Evolutionary conservation across 2,329 filamentous ascomycete species (phyloP).

Genomic region (Alternaria longipes): DNA sequence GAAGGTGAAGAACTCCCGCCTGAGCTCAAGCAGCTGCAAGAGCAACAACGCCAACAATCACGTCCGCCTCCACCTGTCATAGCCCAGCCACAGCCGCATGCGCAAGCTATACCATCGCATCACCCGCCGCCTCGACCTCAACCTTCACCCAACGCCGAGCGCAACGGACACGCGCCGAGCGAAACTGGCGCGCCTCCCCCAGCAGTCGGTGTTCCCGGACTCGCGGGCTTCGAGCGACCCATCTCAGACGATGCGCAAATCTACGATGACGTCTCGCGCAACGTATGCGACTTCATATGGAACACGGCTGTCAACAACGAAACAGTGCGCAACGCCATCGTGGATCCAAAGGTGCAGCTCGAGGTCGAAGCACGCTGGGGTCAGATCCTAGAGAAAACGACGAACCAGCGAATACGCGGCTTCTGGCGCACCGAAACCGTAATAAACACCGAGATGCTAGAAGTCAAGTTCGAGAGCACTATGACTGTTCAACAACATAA

Average conservation of each 20-base stretch:
- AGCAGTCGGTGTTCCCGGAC: slow-evolving; percentile 20
- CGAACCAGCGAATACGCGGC: slow-evolving; percentile 73
- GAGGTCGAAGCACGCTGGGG: slow-evolving; percentile 97
- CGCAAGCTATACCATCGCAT: slow-evolving; percentile 24
- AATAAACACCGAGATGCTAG: slow-evolving; percentile 31
- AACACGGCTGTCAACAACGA: slow-evolving; percentile 72
- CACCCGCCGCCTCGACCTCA: slow-evolving; percentile 27
- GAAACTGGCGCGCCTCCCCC: slow-evolving; percentile 21
- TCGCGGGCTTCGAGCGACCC: slow-evolving; percentile 60
- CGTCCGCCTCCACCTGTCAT: slow-evolving; percentile 31
- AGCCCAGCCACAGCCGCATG: slow-evolving; percentile 26
- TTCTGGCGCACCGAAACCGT: slow-evolving; percentile 69
- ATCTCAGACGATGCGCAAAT: slow-evolving; percentile 73
- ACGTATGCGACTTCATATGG: slow-evolving; percentile 84
- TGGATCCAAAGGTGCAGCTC: slow-evolving; percentile 71
- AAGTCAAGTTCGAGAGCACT: slow-evolving; percentile 76
- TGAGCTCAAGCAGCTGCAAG: slow-evolving; percentile 35
- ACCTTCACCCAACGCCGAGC: slow-evolving; percentile 22
- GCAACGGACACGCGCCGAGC: slow-evolving; percentile 30
- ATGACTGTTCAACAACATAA: slow-evolving; percentile 96
- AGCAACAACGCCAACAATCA: slow-evolving; percentile 35
- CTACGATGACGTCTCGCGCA: slow-evolving; percentile 76
- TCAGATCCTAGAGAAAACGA: slow-evolving; percentile 74
- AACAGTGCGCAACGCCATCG: slow-evolving; percentile 64
- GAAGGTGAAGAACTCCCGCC: slow-evolving; percentile 40